phyloP scores from a whole-genome alignment of 768 basidiomycete species.

The Serendipita sp. region DNA sequence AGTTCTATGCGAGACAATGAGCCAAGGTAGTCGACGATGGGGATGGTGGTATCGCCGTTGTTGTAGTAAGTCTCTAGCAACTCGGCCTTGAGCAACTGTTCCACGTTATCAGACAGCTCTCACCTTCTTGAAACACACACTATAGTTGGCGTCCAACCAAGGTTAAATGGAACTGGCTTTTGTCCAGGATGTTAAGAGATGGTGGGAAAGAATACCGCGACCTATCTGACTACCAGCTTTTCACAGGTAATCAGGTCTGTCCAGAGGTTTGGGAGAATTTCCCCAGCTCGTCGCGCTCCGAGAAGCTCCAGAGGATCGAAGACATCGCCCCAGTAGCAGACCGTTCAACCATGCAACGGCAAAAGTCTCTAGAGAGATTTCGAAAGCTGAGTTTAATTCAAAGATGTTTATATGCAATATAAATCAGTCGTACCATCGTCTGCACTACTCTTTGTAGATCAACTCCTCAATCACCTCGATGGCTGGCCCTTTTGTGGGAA shows the following conservation, averaged over 20 bases:
- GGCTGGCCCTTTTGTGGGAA: constrained; percentile 80
- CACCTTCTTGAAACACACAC: constrained; percentile 99
- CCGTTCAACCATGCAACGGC: constrained; percentile 87
- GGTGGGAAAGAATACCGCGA: constrained; percentile 87
- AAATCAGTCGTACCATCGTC: constrained; percentile 89
- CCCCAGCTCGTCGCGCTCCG: constrained; percentile 63
- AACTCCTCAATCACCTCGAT: constrained; percentile 83
- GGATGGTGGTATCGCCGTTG: constrained; percentile 59
- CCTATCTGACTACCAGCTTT: constrained; percentile 84
- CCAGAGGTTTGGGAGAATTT: constrained; percentile 70
- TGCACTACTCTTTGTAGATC: constrained; percentile 96
- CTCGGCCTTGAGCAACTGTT: constrained; percentile 55
- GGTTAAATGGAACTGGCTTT: constrained; percentile 97
- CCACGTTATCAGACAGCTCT: constrained; percentile 79
- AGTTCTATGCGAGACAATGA: no score
- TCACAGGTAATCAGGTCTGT: constrained; percentile 65
- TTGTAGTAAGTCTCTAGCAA: constrained; percentile 64
- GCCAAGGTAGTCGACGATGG: constrained; percentile 71
- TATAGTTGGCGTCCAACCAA: constrained; percentile 78
- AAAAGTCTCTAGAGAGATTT: constrained; percentile 92
- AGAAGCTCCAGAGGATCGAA: constrained; percentile 73
- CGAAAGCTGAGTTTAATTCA: constrained; percentile 89
- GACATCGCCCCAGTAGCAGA: constrained; percentile 81
- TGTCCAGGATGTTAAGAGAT: constrained; percentile 93
- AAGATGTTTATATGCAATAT: constrained; percentile 72